Conservation (phyloP, 495 filamentous ascomycete genomes). For the Aspergillus funiculosus region DNA sequence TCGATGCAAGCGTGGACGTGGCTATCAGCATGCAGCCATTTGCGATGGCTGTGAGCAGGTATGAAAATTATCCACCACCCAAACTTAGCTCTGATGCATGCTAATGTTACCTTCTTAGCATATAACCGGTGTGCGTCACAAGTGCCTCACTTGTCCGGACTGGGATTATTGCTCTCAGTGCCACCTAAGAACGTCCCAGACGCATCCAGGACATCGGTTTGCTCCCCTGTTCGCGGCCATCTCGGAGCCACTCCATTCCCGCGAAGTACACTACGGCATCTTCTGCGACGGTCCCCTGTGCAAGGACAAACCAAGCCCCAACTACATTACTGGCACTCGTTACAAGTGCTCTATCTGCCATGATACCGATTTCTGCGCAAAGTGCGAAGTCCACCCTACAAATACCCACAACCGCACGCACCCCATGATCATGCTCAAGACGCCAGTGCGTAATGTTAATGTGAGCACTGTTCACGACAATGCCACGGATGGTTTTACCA, state of each 20-base stretch:
- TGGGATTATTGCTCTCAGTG: constrained; percentile 94
- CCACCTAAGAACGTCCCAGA: constrained; percentile 54
- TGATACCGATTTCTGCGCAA: constrained; percentile 93
- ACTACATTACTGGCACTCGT: constrained; percentile 76
- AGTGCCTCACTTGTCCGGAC: constrained; percentile 94
- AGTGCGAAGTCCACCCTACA: constrained; percentile 80
- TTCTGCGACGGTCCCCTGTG: constrained; percentile 96
- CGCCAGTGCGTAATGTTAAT: constrained; percentile 79
- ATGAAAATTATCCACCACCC: constrained; percentile 18
- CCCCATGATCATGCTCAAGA: constrained; percentile 95
- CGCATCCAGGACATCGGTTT: constrained; percentile 84
- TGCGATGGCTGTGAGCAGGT: constrained; percentile 93
- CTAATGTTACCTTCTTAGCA: constrained; percentile 43
- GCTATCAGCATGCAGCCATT: constrained; percentile 74
- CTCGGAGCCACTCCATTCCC: constrained; percentile 44
- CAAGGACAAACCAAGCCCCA: constrained; percentile 46
- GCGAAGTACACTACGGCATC: constrained; percentile 69
- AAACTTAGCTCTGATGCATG: neutral
- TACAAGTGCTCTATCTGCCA: constrained; percentile 98
- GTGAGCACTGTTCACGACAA: constrained; percentile 81
- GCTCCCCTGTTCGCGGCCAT: constrained; percentile 80
- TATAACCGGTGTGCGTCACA: constrained; percentile 88
- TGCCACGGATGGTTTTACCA: constrained; percentile 52
- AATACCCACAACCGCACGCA: constrained; percentile 91
- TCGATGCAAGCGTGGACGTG: constrained; percentile 75